A percentile compares a stretch with the other conserved stretches of the same genome.
Conservation (phyloP, 768 basidiomycete species). For the Cubamyces lactineus region DNA sequence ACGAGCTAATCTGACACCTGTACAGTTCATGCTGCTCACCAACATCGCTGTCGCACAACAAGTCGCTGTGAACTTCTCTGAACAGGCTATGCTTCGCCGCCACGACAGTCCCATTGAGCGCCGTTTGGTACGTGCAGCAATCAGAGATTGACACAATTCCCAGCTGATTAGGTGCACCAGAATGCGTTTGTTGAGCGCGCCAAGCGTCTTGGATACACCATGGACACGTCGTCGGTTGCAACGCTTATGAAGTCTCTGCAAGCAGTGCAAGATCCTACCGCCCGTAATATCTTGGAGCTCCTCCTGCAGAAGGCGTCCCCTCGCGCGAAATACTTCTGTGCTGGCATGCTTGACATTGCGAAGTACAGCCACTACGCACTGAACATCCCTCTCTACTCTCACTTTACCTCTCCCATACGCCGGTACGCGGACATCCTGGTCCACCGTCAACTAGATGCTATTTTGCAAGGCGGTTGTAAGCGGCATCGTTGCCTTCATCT, state of each 20-base stretch:
- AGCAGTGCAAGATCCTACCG: conserved; percentile 70
- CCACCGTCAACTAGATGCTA: conserved; percentile 94
- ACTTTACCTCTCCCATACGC: conserved; percentile 91
- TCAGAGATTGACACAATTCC: neutral
- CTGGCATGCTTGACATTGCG: conserved; percentile 98
- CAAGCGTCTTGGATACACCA: conserved; percentile 75
- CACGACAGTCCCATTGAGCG: conserved; percentile 94
- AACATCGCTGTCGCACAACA: conserved; percentile 92
- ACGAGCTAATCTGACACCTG: conserved; percentile 5
- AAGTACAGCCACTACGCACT: conserved; percentile 95
- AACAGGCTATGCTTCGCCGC: conserved; percentile 94
- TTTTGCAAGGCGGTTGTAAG: conserved; percentile 72
- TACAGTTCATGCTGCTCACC: conserved; percentile 90
- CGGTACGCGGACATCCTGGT: conserved; percentile 94
- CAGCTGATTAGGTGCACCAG: conserved; percentile 42
- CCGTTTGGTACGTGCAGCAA: conserved; percentile 63
- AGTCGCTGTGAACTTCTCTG: conserved; percentile 91
- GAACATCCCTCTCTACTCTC: conserved; percentile 89
- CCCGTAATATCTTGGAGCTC: conserved; percentile 78
- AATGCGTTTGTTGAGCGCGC: conserved; percentile 81
- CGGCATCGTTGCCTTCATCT: neutral
- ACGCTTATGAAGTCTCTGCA: conserved; percentile 85
- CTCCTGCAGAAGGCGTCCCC: conserved; percentile 92
- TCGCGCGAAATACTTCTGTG: conserved; percentile 96
- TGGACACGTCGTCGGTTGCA: conserved; percentile 80